Evolutionary conservation across 768 basidiomycete species (phyloP), one percentile per base, ranked within the genome.

Genomic region (Podaxis sp.): DNA sequence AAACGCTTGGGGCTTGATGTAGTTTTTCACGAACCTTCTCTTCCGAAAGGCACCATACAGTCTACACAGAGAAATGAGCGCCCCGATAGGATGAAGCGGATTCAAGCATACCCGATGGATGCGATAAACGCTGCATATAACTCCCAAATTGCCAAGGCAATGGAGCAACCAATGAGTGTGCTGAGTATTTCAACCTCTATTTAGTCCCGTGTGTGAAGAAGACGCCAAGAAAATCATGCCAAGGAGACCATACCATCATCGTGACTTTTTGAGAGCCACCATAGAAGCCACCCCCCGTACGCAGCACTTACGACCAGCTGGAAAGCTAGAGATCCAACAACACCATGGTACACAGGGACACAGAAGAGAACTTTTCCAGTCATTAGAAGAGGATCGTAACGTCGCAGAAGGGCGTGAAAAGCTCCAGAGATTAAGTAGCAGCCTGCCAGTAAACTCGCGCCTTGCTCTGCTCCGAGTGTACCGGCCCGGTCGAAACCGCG

Each of bases 1-100:
- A 22, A 62, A 62, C n/a, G 54, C 46, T 30, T 62, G 54, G 2
- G 61, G 54, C 30, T 49, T 56, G 6, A 48, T 26, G 36, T 56
- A 62, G 30, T 40, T 50, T 41, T 62, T 62, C 61, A 62, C 56
- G 33, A 56, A 62, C 20, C 61, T 54, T 44, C 56, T 62, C 11
- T 30, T 49, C 3, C 24, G 33, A 26, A 62, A 20, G 8, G 22
- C 30, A 4, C 60, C 60, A 24, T 62, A 62, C 15, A 62, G 54
- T 3, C 60, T 62, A 37, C 28, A 4, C 6, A 48, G 5, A 30
- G 33, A 24, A 33, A 36, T 55, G n/a, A 61, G 38, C 17, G 17
- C 40, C 24, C n/a, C n/a, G 24, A 13, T 22, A 6, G 7, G 4
- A 44, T 36, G 11, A 38, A 11, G 5, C 11, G 26, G 24, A 22